These are phyloP conservation scores for sweet orange (Citrus sinensis) DNA, from an alignment of 345 rosid genomes.

Conservation along the genomic window DNA sequence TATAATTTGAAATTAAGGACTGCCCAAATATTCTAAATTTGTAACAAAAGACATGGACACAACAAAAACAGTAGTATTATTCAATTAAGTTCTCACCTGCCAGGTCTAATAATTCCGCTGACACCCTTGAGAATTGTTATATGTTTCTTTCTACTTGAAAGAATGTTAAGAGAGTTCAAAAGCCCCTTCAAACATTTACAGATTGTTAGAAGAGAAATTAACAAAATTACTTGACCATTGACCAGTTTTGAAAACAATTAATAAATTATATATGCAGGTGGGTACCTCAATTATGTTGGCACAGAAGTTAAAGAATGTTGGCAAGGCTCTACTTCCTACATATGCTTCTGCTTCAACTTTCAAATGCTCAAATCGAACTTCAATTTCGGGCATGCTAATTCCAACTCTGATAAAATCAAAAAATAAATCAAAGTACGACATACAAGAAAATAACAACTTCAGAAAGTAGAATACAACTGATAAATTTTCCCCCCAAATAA, in stretches of 20 bases:
- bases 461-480: neutral
- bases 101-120: constrained; percentile 66
- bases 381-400: constrained; percentile 42
- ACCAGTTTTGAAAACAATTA: neutral
- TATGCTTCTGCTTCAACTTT: constrained; percentile 55
- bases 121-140: constrained; percentile 59
- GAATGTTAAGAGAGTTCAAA: constrained; percentile 27
- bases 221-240: neutral
- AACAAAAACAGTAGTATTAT: neutral
- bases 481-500: no score
- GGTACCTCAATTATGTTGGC: constrained; percentile 51
- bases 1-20: neutral
- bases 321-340: constrained; percentile 68
- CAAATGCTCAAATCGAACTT: constrained; percentile 55
- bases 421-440: neutral
- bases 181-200: constrained; percentile 22
- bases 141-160: constrained; percentile 45
- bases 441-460: neutral
- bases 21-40: neutral
- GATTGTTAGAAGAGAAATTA: neutral
- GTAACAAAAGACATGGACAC: neutral
- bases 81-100: constrained; percentile 33
- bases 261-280: neutral
- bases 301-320: constrained; percentile 51
- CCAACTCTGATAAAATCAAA: constrained; percentile 38